Evolutionary conservation across 1,284 basidiomycete species (phyloP).

Genomic region (Fomitiporia mediterranea): DNA sequence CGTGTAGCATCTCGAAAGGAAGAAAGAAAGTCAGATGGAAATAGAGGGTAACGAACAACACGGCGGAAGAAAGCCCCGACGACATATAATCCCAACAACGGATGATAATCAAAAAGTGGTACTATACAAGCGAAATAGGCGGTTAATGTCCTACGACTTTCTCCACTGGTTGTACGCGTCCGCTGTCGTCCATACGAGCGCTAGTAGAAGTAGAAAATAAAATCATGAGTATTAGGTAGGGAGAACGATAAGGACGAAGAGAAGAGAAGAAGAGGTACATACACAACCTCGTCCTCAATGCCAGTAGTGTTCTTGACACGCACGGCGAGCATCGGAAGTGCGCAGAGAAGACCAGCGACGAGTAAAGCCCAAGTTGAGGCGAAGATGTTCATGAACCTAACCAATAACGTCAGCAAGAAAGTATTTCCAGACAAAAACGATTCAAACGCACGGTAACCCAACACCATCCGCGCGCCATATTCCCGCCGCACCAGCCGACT

Average conservation of each 20-base stretch:
- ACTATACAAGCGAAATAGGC: not conserved
- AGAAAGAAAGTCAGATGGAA: not conserved
- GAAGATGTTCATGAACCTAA: conserved; percentile 30
- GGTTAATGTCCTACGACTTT: conserved; percentile 3
- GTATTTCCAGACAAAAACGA: not conserved
- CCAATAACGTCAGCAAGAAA: not conserved
- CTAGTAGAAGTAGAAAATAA: conserved; percentile 5
- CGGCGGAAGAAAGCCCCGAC: no score
- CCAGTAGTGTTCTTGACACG: conserved; percentile 29
- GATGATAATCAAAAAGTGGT: no score
- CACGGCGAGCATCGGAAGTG: conserved; percentile 28
- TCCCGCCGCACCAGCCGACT: conserved; percentile 35
- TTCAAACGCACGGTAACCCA: conserved; percentile 25
- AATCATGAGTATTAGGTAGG: not conserved
- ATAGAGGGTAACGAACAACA: not conserved
- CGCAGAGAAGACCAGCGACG: conserved; percentile 27
- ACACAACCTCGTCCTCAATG: conserved; percentile 27
- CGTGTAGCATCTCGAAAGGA: no score
- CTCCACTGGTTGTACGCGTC: conserved; percentile 17
- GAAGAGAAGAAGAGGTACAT: conserved; percentile 1
- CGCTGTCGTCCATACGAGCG: conserved; percentile 22
- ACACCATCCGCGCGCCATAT: conserved; percentile 36
- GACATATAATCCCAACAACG: no score
- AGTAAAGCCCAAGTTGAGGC: conserved; percentile 29
- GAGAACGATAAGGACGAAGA: not conserved